Evolutionary conservation across 441 rosid genomes (phyloP), one percentile per base, ranked within the genome.

Genomic region (Capsella rubella): DNA sequence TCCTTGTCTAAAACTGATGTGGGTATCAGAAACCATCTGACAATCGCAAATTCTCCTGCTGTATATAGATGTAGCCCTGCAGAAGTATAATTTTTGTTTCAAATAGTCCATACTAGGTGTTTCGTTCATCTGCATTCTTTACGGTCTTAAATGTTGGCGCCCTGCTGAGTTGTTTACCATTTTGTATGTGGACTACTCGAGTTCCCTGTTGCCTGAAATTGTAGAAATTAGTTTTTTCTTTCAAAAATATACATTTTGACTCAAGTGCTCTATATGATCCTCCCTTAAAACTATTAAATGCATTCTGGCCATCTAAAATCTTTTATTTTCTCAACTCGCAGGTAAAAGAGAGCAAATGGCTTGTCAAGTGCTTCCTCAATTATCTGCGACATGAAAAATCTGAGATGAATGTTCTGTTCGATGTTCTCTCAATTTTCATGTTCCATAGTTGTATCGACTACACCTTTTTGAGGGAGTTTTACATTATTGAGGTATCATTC

Each of bases 291-390:
- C 13, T 18, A 65, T 34, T 35, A 40, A 45, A 61, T 53, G 69
- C 37, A 60, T 46, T 66, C 21, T 50, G 60, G 69, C 51, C 3
- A 60, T 60, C 54, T 58, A 25, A 40, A 46, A 37, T 50, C 31
- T 74, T 18, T 56, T 77, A 8, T 59, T 67, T 75, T 53, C 64
- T 77, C 61, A 65, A 37, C 34, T 59, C 73, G 79, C 93, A 96
- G 99, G 97, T 96, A 37, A 96, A 93, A 78, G 99, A 96, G 89
- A 96, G 99, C 93, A 96, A 96, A 86, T 96, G 99, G 99, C 97
- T 96, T 72, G 87, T 96, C 78, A 93, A 93, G 80, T 93, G 99
- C 88, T 91, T 96, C 89, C 86, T 91, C 69, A 96, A 90, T 83
- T 96, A 90, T 81, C 79, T 92, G 53, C 89, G 93, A 72, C 90